A percentile compares a stretch with the other conserved stretches of the same genome.
Conservation (phyloP, 1,284 basidiomycete species). For the Meripilus lineatus region DNA sequence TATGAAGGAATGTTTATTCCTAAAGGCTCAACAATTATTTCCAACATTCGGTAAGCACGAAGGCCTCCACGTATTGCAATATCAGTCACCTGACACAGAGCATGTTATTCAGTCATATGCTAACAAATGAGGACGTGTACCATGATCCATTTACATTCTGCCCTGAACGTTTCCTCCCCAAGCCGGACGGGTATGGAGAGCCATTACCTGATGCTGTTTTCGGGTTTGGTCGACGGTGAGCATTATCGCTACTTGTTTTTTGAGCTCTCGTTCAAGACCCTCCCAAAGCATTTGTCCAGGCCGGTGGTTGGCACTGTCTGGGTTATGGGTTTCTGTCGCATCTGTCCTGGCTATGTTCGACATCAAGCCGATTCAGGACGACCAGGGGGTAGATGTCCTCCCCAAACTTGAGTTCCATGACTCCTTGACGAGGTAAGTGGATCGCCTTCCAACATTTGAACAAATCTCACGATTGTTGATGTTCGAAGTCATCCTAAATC, state of each 20-base stretch:
- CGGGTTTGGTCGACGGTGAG: no score
- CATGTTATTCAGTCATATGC: background rate
- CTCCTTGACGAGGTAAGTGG: no score
- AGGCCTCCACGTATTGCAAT: background rate
- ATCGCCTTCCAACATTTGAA: background rate
- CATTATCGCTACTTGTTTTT: background rate
- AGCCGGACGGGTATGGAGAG: constrained; percentile 18
- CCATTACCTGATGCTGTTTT: constrained; percentile 3
- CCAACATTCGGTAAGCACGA: constrained; percentile 10
- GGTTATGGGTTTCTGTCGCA: no score
- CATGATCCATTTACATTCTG: constrained; percentile 30
- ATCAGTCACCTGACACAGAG: background rate
- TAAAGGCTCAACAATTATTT: constrained; percentile 34
- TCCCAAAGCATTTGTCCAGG: no score
- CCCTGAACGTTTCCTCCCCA: constrained; percentile 29
- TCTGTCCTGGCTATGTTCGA: no score
- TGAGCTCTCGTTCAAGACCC: no score
- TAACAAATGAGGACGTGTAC: constrained; percentile 25
- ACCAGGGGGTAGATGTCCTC: no score
- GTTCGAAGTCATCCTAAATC: background rate
- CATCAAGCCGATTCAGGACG: background rate
- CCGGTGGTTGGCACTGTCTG: no score
- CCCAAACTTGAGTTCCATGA: no score
- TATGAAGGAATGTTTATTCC: constrained; percentile 41
- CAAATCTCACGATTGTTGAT: background rate